Evolutionary conservation across 2,329 filamentous ascomycete genomes (phyloP).

Genomic region (Chaetomiaceae sp.): DNA sequence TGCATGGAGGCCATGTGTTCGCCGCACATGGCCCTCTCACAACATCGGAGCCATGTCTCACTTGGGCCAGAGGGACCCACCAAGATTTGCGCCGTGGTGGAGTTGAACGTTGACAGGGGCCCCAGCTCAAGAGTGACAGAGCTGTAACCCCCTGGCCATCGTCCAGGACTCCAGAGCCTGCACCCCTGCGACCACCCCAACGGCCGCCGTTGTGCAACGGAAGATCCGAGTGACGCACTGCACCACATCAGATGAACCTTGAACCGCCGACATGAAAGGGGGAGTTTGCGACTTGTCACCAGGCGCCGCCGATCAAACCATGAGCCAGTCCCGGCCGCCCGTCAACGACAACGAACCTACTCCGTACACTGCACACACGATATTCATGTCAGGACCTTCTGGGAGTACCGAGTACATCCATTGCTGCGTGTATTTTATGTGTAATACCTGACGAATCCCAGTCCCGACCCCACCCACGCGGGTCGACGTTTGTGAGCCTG

Average conservation of each 20-base stretch:
- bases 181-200: constrained; percentile 10
- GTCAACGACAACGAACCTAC: no score
- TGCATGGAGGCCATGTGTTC: constrained; percentile 16
- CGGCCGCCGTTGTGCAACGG: constrained; percentile 4
- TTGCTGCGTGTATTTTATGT: no score
- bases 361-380: no score
- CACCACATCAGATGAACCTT: constrained; percentile 11
- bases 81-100: constrained; percentile 19
- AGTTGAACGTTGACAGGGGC: constrained; percentile 13
- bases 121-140: not conserved
- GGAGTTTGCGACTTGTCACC: not conserved
- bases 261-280: constrained; percentile 14
- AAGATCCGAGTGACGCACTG: constrained; percentile 3
- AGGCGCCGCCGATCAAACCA: constrained; percentile 25
- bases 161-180: no score
- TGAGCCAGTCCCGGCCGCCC: not conserved
- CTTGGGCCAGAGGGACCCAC: constrained; percentile 14
- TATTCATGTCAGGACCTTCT: no score
- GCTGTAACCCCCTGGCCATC: constrained; percentile 4
- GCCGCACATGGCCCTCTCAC: constrained; percentile 7
- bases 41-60: constrained; percentile 24
- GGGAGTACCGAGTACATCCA: no score
- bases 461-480: no score
- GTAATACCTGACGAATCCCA: no score
- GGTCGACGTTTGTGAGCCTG: constrained; percentile 5